phyloP scores from a whole-genome alignment of 1,284 basidiomycete species.

The Malassezia nana region DNA sequence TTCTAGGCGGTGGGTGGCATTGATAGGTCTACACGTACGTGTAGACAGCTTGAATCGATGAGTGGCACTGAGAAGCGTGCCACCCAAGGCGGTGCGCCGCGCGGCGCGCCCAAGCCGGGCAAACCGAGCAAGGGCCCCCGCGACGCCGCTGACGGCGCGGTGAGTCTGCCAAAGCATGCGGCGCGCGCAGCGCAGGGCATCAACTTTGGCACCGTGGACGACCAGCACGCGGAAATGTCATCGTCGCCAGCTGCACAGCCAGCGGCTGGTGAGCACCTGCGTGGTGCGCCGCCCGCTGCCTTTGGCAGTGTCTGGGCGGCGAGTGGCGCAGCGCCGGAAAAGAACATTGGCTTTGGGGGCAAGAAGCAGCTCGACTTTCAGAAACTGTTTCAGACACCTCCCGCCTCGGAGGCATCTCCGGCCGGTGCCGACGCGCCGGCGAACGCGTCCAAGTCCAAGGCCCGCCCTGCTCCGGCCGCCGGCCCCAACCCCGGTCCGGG shows the following conservation, averaged over 20 bases:
- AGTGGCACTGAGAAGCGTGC: conserved; percentile 18
- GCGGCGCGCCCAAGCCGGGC: conserved; percentile 14
- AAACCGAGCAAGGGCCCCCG: conserved; percentile 17
- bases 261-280: conserved; percentile 36
- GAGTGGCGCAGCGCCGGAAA: conserved; percentile 36
- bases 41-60: conserved; percentile 9
- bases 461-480: conserved; percentile 1
- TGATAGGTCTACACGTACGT: conserved; percentile 10
- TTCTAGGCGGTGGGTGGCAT: neutral
- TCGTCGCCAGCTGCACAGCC: conserved; percentile 49
- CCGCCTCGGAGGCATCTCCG: conserved; percentile 4
- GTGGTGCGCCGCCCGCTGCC: conserved; percentile 43
- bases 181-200: conserved; percentile 30
- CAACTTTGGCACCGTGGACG: conserved; percentile 50
- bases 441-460: neutral
- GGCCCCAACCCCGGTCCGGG: no score
- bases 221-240: conserved; percentile 48
- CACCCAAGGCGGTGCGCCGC: conserved; percentile 10
- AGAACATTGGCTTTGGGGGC: conserved; percentile 50
- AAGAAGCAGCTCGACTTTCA: conserved; percentile 52
- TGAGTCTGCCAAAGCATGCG: conserved; percentile 16
- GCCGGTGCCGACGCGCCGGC: conserved; percentile 20
- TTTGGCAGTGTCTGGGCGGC: conserved; percentile 47
- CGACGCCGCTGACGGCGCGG: conserved; percentile 15
- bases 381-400: conserved; percentile 44